Evolutionary conservation across 2,329 filamentous ascomycete genomes (phyloP).

Genomic region (Colletotrichum echinochloae): DNA sequence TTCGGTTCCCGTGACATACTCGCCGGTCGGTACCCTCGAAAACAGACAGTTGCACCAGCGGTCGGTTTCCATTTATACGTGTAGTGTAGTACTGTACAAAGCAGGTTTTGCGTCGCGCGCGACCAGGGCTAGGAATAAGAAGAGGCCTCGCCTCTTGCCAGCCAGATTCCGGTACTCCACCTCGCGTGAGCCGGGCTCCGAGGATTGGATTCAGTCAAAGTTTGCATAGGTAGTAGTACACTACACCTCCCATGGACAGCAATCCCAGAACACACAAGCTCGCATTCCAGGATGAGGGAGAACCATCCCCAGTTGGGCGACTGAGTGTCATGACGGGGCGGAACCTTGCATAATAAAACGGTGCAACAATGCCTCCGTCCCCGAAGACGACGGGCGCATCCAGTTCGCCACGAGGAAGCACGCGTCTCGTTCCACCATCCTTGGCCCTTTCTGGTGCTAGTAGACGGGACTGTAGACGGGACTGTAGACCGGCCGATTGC

Average conservation of each 20-base stretch:
- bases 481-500: not conserved
- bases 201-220: slow-evolving; percentile 31
- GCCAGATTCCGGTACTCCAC: slow-evolving; percentile 1
- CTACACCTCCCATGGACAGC: no score
- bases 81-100: no score
- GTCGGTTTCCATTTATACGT: not conserved
- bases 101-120: not conserved
- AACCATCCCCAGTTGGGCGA: not conserved
- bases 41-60: not conserved
- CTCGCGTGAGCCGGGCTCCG: slow-evolving; percentile 18
- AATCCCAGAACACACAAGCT: no score
- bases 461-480: not conserved
- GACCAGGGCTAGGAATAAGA: not conserved
- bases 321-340: no score
- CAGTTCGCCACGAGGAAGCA: slow-evolving; percentile 32
- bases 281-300: slow-evolving; percentile 29
- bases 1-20: not conserved
- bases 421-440: not conserved
- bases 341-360: slow-evolving; percentile 29
- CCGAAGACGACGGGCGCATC: not conserved
- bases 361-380: slow-evolving; percentile 34
- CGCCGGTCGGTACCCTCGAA: not conserved
- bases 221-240: no score
- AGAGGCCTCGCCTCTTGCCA: not conserved
- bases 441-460: no score